phyloP scores from a whole-genome alignment of 139 green algal species.

The Tetraselmis striata region DNA sequence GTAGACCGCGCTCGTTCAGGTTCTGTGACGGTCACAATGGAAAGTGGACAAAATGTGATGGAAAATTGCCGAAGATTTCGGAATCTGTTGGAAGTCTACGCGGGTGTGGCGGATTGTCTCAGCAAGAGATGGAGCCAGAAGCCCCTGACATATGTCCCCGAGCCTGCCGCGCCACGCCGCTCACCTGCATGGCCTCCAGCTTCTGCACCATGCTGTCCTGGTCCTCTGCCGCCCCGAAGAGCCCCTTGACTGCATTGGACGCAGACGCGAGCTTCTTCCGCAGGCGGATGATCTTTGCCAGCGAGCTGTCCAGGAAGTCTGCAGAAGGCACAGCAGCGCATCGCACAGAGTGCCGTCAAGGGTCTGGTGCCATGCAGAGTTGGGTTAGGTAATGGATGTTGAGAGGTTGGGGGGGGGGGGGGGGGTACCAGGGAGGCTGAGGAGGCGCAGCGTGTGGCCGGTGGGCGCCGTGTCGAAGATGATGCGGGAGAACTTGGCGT shows the following conservation, averaged over 20 bases:
- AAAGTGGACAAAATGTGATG: too few species aligned
- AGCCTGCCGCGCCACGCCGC: not conserved
- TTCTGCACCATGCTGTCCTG: constrained; percentile 67
- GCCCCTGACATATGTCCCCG: too few species aligned
- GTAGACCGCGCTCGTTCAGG: too few species aligned
- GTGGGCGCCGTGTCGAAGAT: constrained; percentile 98
- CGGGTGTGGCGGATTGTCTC: too few species aligned
- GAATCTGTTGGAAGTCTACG: too few species aligned
- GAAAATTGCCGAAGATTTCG: too few species aligned
- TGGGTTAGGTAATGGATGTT: too few species aligned
- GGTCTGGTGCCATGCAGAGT: too few species aligned
- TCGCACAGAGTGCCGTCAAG: too few species aligned
- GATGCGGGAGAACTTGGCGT: constrained; percentile 88
- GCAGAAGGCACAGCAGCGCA: not conserved
- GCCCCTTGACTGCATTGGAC: constrained; percentile 40
- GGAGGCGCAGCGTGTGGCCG: constrained; percentile 85
- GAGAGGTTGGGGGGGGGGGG: too few species aligned
- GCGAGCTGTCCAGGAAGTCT: constrained; percentile 74
- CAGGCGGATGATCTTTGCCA: constrained; percentile 70
- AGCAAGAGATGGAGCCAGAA: too few species aligned
- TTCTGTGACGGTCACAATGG: too few species aligned
- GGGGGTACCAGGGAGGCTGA: constrained; percentile 67
- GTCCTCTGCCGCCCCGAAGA: constrained; percentile 56
- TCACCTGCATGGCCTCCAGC: constrained; percentile 50
- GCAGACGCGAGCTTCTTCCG: constrained; percentile 61